Evolutionary conservation across 1,284 basidiomycete species (phyloP).

Genomic region (Volvariella volvacea): DNA sequence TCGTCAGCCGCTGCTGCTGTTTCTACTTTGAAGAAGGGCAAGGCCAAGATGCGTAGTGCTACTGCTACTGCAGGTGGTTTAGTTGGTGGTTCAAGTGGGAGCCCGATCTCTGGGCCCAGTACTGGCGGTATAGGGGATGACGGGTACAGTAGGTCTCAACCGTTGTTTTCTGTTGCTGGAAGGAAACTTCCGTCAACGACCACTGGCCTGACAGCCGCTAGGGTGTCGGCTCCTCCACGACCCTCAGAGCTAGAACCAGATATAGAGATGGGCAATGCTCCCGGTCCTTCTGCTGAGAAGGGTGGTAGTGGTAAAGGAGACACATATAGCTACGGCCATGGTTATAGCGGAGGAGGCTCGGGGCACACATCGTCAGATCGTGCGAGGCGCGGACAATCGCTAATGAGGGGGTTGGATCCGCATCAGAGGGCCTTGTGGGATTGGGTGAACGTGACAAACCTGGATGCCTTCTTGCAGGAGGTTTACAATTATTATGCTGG

Average conservation of each 20-base stretch:
- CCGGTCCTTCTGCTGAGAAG: not conserved
- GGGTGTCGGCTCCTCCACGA: slow-evolving; percentile 52
- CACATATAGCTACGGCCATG: no score
- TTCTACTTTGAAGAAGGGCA: slow-evolving; percentile 29
- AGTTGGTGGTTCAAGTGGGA: no score
- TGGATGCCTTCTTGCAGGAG: slow-evolving; percentile 93
- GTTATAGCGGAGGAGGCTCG: slow-evolving; percentile 5
- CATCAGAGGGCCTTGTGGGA: slow-evolving; percentile 94
- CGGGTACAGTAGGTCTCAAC: slow-evolving; percentile 24
- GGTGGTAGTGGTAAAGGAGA: not conserved
- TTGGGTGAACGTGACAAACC: slow-evolving; percentile 97
- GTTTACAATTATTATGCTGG: slow-evolving; percentile 95
- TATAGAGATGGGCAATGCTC: not conserved
- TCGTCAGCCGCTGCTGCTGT: slow-evolving; percentile 19
- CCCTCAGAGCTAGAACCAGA: slow-evolving; percentile 51
- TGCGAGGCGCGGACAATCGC: slow-evolving; percentile 31
- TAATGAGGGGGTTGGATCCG: slow-evolving; percentile 69
- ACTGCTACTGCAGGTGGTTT: not conserved
- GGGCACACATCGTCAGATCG: slow-evolving; percentile 12
- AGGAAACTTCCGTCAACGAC: slow-evolving; percentile 34
- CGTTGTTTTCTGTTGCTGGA: slow-evolving; percentile 37
- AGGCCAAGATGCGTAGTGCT: slow-evolving; percentile 15
- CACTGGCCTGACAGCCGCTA: slow-evolving; percentile 16
- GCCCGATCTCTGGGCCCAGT: not conserved
- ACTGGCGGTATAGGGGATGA: slow-evolving; percentile 6